Conservation (phyloP, 2,329 filamentous ascomycete species). For the Penicillium sp. region DNA sequence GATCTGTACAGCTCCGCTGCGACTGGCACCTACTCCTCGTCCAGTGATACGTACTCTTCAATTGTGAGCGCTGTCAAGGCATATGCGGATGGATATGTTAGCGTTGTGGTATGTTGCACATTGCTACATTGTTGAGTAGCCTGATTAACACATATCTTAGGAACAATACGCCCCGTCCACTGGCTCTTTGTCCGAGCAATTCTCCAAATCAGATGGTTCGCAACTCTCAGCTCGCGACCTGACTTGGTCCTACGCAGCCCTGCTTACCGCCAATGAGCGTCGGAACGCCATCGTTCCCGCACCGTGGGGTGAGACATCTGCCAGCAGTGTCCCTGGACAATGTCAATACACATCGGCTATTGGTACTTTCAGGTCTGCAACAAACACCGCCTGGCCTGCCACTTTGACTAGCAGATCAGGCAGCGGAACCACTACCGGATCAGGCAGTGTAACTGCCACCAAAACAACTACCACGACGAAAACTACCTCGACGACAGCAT, state of each 20-base stretch:
- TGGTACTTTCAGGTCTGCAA: constrained; percentile 36
- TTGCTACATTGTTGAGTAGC: not conserved
- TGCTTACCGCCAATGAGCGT: constrained; percentile 39
- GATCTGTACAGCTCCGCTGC: constrained; percentile 59
- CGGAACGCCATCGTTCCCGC: constrained; percentile 34
- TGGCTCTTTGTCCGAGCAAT: constrained; percentile 43
- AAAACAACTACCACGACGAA: constrained; percentile 16
- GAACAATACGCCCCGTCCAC: constrained; percentile 28
- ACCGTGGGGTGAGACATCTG: constrained; percentile 35
- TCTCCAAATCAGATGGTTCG: constrained; percentile 33
- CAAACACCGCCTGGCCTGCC: constrained; percentile 33
- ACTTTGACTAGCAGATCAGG: constrained; percentile 24
- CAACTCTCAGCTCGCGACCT: constrained; percentile 42
- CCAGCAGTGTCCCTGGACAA: constrained; percentile 30
- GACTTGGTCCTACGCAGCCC: constrained; percentile 48
- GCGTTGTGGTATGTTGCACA: constrained; percentile 36
- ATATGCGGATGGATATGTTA: constrained; percentile 60
- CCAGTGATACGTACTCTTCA: constrained; percentile 51
- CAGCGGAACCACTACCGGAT: constrained; percentile 3
- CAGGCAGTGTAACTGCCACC: constrained; percentile 11
- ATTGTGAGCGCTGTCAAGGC: constrained; percentile 60
- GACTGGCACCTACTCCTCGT: constrained; percentile 63
- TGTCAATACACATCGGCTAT: constrained; percentile 32
- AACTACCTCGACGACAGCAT: constrained; percentile 29
- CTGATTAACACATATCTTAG: constrained; percentile 8